Conservation (phyloP, 179 eudicot genomes). For the Corrigiola litoralis region DNA sequence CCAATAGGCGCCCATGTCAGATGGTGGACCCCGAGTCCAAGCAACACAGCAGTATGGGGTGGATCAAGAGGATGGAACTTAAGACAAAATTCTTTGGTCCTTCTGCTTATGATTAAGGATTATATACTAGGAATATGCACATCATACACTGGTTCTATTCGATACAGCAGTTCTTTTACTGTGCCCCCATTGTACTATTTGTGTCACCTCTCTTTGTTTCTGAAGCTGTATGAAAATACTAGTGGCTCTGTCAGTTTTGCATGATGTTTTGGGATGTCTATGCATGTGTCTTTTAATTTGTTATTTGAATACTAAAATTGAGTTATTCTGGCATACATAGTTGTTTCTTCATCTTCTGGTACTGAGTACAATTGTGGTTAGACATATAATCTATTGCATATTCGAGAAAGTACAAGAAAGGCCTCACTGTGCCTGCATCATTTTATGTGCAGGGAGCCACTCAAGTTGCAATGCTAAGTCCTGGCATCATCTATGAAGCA, state of each 20-base stretch:
- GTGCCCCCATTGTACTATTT: no score
- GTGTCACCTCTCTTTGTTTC: neutral
- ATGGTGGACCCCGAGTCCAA: no score
- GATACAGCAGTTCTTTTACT: no score
- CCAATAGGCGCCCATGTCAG: no score
- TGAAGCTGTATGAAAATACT: neutral
- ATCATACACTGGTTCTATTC: no score
- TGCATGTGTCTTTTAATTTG: neutral
- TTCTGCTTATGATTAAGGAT: no score
- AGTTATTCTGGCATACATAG: neutral
- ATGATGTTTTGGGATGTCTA: neutral
- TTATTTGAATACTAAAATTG: neutral
- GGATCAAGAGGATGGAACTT: no score
- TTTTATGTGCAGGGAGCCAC: constrained; percentile 56
- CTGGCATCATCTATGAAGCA: constrained; percentile 86
- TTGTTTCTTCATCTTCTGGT: neutral
- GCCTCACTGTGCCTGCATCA: constrained; percentile 5
- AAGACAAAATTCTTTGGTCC: no score
- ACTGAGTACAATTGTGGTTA: neutral
- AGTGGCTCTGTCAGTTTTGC: neutral
- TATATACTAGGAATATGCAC: no score
- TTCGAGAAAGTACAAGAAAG: neutral
- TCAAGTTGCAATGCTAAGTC: constrained; percentile 74
- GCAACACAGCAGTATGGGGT: no score
- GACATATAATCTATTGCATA: neutral